phyloP scores from a whole-genome alignment of 106 monocot species.

The Xerophyta viscosa region DNA sequence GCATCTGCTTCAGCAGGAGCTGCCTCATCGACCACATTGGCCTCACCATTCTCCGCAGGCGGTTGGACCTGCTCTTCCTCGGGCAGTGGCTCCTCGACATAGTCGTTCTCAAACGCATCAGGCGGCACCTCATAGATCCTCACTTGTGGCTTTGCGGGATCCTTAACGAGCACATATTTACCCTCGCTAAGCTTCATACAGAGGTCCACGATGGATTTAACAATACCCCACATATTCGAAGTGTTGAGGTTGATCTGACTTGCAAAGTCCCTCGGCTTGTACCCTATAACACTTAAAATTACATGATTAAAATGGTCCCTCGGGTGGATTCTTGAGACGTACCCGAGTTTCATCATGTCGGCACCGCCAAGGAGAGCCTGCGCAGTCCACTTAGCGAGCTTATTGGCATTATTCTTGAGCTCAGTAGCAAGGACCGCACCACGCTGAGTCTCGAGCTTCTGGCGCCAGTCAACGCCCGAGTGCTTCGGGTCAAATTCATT shows the following conservation, averaged over 20 bases:
- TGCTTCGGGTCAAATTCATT: constrained; percentile 94
- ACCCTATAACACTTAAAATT: constrained; percentile 77
- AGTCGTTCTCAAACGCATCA: constrained; percentile 97
- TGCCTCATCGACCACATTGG: constrained; percentile 14
- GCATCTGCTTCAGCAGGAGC: constrained; percentile 28
- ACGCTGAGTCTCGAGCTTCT: constrained; percentile 96
- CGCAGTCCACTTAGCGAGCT: constrained; percentile 92
- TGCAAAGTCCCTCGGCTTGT: constrained; percentile 91
- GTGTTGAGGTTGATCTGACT: constrained; percentile 93
- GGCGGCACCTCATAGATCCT: constrained; percentile 92
- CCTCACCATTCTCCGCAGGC: constrained; percentile 39
- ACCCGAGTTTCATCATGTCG: constrained; percentile 94
- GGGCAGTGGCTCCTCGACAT: constrained; percentile 91
- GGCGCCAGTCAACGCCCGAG: constrained; percentile 87
- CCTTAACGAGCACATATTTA: constrained; percentile 97
- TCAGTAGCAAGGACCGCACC: constrained; percentile 98
- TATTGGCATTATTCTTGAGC: constrained; percentile 96
- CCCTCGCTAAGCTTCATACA: constrained; percentile 96
- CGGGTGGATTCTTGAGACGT: constrained; percentile 77
- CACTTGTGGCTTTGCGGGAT: constrained; percentile 86
- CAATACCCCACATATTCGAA: constrained; percentile 95
- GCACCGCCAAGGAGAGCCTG: constrained; percentile 87
- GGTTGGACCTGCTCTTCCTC: constrained; percentile 96
- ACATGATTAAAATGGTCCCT: constrained; percentile 85
- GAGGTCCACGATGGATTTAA: constrained; percentile 89